Base-by-base conservation (phyloP, 169 alveolate genomes). In the Cryptosporidium felis region DNA sequence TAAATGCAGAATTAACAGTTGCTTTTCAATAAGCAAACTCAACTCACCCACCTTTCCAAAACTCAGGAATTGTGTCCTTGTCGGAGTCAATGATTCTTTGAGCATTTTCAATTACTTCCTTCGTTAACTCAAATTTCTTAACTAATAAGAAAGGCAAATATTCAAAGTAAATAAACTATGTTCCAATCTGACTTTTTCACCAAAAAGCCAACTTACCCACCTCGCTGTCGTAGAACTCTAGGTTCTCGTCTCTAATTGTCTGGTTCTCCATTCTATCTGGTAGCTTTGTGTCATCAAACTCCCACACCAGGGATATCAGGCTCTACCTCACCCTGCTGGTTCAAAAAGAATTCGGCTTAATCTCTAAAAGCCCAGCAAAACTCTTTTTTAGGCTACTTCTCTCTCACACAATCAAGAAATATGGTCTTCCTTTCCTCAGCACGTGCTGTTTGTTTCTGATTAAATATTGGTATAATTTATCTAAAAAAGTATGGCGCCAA, bases 11-110 rank as follows among this genome's bases (percentile, higher is more conserved):
- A 47, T 14, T 44, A n/a, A 44, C 12, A n/a, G n/a, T 44, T 0
- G 1, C 23, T 47, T 18, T 47, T 3, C 5, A 47, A 18, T 9
- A 47, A 47, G 5, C 59, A 47, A 47, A 18, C 23, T 10, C 10
- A 34, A 21, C 16, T 12, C 12, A 49, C 85, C n/a, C 21, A 74
- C 85, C 85, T 74, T 56, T 74, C 85, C 85, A 74, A 56, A 53
- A 74, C 14, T 34, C 58, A 16, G 85, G 18, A 10, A 74, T 56
- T 4, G 67, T 49, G 44, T 74, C 85, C 41, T 53, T 74, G 47
- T 74, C 85, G 14, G 85, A 74, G 40, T 74, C 60, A 2, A 74
- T 36, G 10, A 74, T 53, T 4, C 23, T 28, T 41, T 56, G 66
- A 30, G 85, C 66, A 12, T 74, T 45, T 6, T 30, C 28, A 6